A percentile compares a stretch with the other conserved stretches of the same genome.
Conservation (phyloP, 371 early-diverging fungal species). For the Apophysomyces trapeziformis region DNA sequence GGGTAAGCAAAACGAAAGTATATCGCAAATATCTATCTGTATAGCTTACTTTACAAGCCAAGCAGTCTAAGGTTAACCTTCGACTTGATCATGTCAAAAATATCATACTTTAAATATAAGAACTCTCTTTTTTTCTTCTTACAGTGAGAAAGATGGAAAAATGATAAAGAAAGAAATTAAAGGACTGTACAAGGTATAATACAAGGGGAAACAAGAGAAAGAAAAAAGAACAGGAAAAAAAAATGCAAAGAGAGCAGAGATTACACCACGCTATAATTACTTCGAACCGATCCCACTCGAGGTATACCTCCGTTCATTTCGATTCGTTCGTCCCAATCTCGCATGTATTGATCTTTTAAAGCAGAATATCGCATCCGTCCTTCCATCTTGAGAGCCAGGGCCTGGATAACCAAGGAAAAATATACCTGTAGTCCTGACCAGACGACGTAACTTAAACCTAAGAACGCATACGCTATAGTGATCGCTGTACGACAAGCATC, state of each 20-base stretch:
- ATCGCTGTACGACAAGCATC: conserved; percentile 17
- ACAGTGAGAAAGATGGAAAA: not conserved
- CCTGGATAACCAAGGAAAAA: conserved; percentile 20
- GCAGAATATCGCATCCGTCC: conserved; percentile 16
- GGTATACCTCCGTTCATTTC: conserved; percentile 13
- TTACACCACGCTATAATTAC: conserved; percentile 14
- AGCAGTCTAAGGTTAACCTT: no score
- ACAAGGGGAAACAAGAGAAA: not conserved
- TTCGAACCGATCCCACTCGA: conserved; percentile 14
- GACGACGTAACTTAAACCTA: conserved; percentile 14
- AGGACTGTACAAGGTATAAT: conserved; percentile 7
- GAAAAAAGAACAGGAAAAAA: not conserved
- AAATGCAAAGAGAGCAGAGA: not conserved
- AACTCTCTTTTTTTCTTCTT: not conserved
- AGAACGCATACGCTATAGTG: conserved; percentile 12
- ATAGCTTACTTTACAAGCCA: no score
- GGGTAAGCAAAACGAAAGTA: no score
- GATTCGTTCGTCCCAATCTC: conserved; percentile 18
- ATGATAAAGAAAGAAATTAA: not conserved
- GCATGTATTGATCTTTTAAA: conserved; percentile 17
- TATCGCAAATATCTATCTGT: no score
- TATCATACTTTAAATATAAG: not conserved
- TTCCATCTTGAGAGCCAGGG: conserved; percentile 11
- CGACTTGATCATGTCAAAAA: not conserved
- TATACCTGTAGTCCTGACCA: conserved; percentile 17